These are phyloP conservation scores for Artemisia tridentata DNA, from an alignment of 129 eudicot species.

Conservation along the genomic window DNA sequence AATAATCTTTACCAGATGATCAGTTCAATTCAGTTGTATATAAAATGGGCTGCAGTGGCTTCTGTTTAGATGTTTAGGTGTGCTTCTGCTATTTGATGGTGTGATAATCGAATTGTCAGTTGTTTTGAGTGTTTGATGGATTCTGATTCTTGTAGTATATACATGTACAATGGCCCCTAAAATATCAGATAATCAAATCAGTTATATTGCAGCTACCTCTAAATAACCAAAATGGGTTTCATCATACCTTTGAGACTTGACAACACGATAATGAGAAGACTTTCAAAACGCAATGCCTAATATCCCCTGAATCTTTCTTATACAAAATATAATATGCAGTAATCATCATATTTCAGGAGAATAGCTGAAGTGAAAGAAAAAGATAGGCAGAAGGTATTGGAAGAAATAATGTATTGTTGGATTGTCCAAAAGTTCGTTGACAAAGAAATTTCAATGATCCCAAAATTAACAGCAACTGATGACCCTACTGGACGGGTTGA, in stretches of 20 bases:
- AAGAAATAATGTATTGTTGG: slow-evolving; percentile 86
- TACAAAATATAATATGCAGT: slow-evolving; percentile 13
- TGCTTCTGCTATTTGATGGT: too few relatives aligned
- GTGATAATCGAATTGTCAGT: too few relatives aligned
- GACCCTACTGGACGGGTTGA: slow-evolving; percentile 78
- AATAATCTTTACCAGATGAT: neutral
- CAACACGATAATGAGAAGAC: neutral
- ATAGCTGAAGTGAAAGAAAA: slow-evolving; percentile 83
- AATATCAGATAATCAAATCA: too few relatives aligned
- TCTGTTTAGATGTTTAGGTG: too few relatives aligned
- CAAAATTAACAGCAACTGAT: slow-evolving; percentile 51
- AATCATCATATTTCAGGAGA: slow-evolving; percentile 62
- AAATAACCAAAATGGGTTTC: too few relatives aligned
- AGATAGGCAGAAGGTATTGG: slow-evolving; percentile 66
- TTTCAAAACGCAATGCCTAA: neutral
- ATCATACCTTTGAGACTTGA: neutral
- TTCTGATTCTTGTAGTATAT: too few relatives aligned
- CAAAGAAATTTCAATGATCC: slow-evolving; percentile 70
- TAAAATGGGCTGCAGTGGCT: too few relatives aligned
- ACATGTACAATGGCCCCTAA: too few relatives aligned
- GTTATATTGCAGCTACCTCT: too few relatives aligned
- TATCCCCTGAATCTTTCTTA: neutral
- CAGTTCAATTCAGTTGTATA: too few relatives aligned
- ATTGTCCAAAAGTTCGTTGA: slow-evolving; percentile 71
- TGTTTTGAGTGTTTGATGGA: too few relatives aligned